Percentiles rank a stretch among this genome's conserved stretches.
Evolutionary conservation across 768 basidiomycete genomes (phyloP).

Genomic region (Ramaria sp.): DNA sequence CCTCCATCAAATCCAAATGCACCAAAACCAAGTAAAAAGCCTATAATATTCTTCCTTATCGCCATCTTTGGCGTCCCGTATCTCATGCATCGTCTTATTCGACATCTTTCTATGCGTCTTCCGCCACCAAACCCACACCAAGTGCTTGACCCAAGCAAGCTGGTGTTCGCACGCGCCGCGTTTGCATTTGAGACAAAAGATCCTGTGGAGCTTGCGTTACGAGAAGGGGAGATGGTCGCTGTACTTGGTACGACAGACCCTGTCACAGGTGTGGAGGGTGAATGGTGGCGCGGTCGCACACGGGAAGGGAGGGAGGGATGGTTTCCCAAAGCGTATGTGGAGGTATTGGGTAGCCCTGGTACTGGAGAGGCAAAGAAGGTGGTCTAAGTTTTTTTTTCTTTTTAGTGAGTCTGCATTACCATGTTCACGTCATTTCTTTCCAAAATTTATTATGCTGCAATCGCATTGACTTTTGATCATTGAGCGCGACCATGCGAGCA

Average conservation of each 20-base stretch:
- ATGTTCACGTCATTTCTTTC: neutral
- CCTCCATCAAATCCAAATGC: constrained; percentile 21
- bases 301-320: constrained; percentile 88
- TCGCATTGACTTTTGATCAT: too few relatives aligned
- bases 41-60: constrained; percentile 85
- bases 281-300: constrained; percentile 94
- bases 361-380: constrained; percentile 28
- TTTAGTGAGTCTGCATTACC: constrained; percentile 1
- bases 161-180: constrained; percentile 76
- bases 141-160: constrained; percentile 61
- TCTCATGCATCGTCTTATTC: constrained; percentile 84
- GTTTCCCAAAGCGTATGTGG: constrained; percentile 89
- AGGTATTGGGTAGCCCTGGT: constrained; percentile 41
- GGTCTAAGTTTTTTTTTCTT: constrained; percentile 16
- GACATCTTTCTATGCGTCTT: constrained; percentile 54
- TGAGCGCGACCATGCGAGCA: too few relatives aligned
- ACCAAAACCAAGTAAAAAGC: constrained; percentile 75
- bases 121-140: constrained; percentile 26
- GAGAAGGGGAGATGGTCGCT: constrained; percentile 89
- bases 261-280: constrained; percentile 48
- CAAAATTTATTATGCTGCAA: too few relatives aligned
- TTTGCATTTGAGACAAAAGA: constrained; percentile 70
- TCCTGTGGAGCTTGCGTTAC: constrained; percentile 68
- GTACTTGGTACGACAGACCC: constrained; percentile 76
- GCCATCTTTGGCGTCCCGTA: constrained; percentile 91